Evolutionary conservation across 495 filamentous ascomycete genomes (phyloP).

Genomic region (Extremus antarcticus): DNA sequence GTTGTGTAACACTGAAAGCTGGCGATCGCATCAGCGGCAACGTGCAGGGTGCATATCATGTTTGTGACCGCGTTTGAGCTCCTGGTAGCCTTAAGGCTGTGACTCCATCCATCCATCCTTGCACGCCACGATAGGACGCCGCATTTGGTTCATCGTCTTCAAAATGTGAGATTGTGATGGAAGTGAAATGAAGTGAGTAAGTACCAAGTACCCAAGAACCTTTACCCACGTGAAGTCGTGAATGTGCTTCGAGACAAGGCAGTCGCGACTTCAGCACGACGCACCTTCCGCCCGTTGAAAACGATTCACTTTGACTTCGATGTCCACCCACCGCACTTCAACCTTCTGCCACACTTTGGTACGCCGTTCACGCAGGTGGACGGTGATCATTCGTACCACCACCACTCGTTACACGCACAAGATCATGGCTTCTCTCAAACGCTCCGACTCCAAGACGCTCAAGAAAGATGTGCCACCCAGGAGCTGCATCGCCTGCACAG

Average conservation of each 20-base stretch:
- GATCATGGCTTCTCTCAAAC: not conserved
- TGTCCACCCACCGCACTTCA: not conserved
- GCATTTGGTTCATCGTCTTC: not conserved
- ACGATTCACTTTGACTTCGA: not conserved
- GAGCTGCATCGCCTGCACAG: constrained; percentile 18
- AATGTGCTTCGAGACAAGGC: too few species aligned
- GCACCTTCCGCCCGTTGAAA: too few species aligned
- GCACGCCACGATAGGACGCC: not conserved
- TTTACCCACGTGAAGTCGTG: too few species aligned
- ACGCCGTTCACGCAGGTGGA: not conserved
- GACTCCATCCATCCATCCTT: not conserved
- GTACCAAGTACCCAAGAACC: too few species aligned
- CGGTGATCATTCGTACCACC: not conserved
- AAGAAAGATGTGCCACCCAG: not conserved
- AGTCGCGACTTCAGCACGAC: not conserved
- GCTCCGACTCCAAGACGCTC: not conserved
- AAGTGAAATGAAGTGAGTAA: not conserved
- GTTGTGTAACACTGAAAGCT: too few species aligned
- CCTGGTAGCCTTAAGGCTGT: not conserved
- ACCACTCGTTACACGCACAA: not conserved
- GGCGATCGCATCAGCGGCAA: too few species aligned
- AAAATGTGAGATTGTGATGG: not conserved
- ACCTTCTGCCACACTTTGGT: not conserved
- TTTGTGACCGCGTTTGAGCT: not conserved
- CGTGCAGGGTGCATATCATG: not conserved